Conservation (phyloP, 768 basidiomycete genomes). For the Boletus rubescentipes region DNA sequence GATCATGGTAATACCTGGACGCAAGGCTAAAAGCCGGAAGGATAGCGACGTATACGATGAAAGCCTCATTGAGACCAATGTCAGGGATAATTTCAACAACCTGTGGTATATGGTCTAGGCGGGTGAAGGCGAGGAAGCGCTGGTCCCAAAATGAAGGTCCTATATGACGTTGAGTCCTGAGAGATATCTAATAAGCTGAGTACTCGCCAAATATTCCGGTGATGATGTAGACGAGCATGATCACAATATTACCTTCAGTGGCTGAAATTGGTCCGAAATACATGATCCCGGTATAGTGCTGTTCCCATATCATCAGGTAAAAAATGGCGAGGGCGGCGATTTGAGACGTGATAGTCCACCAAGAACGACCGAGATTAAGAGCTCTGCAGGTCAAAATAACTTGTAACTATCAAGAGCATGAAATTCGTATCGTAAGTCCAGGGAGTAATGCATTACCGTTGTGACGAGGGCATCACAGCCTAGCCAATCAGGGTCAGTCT, state of each 20-base stretch:
- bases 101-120: constrained; percentile 49
- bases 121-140: constrained; percentile 57
- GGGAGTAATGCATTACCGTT: constrained; percentile 50
- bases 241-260: constrained; percentile 92
- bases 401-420: constrained; percentile 60
- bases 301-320: constrained; percentile 75
- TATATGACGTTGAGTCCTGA: constrained; percentile 25
- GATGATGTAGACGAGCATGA: constrained; percentile 71
- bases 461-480: constrained; percentile 95
- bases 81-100: constrained; percentile 55
- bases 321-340: constrained; percentile 66
- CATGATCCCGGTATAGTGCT: constrained; percentile 89
- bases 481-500: constrained; percentile 25
- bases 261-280: constrained; percentile 94
- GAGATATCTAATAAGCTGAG: background rate
- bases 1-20: constrained; percentile 45
- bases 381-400: constrained; percentile 80
- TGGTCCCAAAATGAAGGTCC: constrained; percentile 84
- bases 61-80: constrained; percentile 77
- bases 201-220: constrained; percentile 71
- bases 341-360: constrained; percentile 95
- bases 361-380: constrained; percentile 60
- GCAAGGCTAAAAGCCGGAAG: constrained; percentile 80
- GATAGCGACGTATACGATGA: constrained; percentile 78
- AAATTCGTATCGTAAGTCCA: background rate